Evolutionary conservation across 2,329 filamentous ascomycete genomes (phyloP).

Genomic region (Lachnellula cervina): DNA sequence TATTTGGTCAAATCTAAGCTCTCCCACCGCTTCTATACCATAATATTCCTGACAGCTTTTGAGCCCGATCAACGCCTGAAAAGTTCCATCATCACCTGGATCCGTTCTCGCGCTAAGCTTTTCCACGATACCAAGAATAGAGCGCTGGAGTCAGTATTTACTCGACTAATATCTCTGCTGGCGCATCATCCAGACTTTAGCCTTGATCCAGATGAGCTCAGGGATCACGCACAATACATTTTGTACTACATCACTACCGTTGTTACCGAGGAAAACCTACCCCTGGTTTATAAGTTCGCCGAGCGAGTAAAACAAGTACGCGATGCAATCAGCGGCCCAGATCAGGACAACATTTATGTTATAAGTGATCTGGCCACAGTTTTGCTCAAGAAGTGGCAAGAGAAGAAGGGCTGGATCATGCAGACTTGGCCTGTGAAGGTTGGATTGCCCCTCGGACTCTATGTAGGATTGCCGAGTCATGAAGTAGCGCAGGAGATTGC

Average conservation of each 20-base stretch:
- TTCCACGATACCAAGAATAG: constrained; percentile 56
- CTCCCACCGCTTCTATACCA: constrained; percentile 74
- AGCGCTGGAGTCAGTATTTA: constrained; percentile 75
- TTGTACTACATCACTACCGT: constrained; percentile 82
- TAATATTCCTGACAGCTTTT: constrained; percentile 86
- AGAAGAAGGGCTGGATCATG: constrained; percentile 79
- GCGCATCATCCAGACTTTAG: constrained; percentile 92
- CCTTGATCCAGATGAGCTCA: constrained; percentile 58
- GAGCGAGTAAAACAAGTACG: constrained; percentile 87
- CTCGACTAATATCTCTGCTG: constrained; percentile 78
- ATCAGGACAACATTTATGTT: constrained; percentile 74
- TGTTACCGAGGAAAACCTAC: constrained; percentile 80
- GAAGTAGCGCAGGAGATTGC: constrained; percentile 79
- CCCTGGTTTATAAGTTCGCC: constrained; percentile 84
- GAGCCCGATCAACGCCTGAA: constrained; percentile 74
- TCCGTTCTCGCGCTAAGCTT: constrained; percentile 70
- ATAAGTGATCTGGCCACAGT: constrained; percentile 82
- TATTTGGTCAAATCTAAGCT: constrained; percentile 72
- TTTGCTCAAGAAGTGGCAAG: constrained; percentile 79
- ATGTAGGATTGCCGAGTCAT: constrained; percentile 69
- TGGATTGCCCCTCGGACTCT: constrained; percentile 74
- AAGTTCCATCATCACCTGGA: constrained; percentile 77
- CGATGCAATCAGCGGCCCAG: constrained; percentile 66
- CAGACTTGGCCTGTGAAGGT: constrained; percentile 79
- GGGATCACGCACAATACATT: constrained; percentile 83